phyloP scores from a whole-genome alignment of 2,329 filamentous ascomycete species.

The Lachnellula subtilissima region DNA sequence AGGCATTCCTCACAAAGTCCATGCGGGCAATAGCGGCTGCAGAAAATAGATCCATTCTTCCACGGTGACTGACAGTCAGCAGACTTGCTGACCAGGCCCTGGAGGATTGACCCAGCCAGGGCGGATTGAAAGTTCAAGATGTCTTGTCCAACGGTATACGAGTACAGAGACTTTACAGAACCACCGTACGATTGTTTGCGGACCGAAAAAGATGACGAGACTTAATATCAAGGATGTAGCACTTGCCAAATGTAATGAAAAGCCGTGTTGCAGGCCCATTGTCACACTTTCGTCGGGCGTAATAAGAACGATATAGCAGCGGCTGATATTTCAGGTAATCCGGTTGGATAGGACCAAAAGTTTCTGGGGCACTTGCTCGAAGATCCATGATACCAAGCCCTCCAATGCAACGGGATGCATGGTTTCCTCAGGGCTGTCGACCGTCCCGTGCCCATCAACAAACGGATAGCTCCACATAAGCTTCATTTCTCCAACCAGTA shows the following conservation, averaged over 20 bases:
- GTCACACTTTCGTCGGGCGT: constrained; percentile 9
- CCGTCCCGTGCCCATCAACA: constrained; percentile 18
- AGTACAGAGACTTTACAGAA: constrained; percentile 3
- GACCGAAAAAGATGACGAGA: constrained; percentile 1
- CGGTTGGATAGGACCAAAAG: constrained; percentile 17
- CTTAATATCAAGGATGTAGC: constrained; percentile 7
- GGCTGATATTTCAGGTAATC: constrained; percentile 13
- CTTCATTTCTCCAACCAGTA: constrained; percentile 17
- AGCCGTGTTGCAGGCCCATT: constrained; percentile 5
- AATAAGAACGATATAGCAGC: constrained; percentile 5
- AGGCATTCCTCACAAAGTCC: constrained; percentile 8
- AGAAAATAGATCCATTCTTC: constrained; percentile 20
- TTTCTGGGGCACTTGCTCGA: constrained; percentile 21
- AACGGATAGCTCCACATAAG: constrained; percentile 17
- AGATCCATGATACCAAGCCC: constrained; percentile 9
- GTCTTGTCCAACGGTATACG: background rate
- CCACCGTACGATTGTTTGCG: constrained; percentile 9
- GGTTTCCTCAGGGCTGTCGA: constrained; percentile 13
- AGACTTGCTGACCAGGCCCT: constrained; percentile 19
- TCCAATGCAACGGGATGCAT: constrained; percentile 13
- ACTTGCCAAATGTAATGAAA: constrained; percentile 9
- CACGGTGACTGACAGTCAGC: constrained; percentile 24
- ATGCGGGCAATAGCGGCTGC: constrained; percentile 19
- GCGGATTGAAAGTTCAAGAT: constrained; percentile 3
- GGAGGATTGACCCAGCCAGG: constrained; percentile 5